Conservation (phyloP, 345 rosid genomes). For the Mangifera indica region DNA sequence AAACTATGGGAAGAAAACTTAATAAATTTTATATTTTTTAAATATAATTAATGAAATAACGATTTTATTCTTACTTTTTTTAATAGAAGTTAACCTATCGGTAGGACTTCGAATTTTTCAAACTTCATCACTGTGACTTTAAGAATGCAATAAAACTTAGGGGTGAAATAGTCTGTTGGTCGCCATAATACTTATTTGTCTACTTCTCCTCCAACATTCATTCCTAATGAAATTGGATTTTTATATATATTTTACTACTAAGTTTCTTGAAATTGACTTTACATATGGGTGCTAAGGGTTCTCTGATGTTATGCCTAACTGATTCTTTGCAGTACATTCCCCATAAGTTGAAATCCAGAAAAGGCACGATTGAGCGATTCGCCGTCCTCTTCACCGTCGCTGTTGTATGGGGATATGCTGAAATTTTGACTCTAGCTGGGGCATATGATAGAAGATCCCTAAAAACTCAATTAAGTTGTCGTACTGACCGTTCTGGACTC, state of each 20-base stretch:
- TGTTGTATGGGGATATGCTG: slow-evolving; percentile 72
- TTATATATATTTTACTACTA: too few relatives aligned
- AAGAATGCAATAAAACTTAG: too few relatives aligned
- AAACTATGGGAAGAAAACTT: too few relatives aligned
- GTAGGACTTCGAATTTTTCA: too few relatives aligned
- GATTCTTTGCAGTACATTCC: slow-evolving; percentile 61
- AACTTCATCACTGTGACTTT: too few relatives aligned
- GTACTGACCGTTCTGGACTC: slow-evolving; percentile 86
- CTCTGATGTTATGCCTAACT: slow-evolving; percentile 4
- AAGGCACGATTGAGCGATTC: slow-evolving; percentile 43
- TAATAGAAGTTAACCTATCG: too few relatives aligned
- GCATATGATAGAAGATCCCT: slow-evolving; percentile 58
- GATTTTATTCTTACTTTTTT: too few relatives aligned
- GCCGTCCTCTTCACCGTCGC: slow-evolving; percentile 61
- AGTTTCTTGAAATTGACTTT: not conserved
- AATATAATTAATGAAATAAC: too few relatives aligned
- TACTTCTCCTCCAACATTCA: not conserved
- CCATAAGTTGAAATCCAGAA: slow-evolving; percentile 43
- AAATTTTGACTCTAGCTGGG: slow-evolving; percentile 74
- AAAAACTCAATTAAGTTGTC: slow-evolving; percentile 72
- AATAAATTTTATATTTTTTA: too few relatives aligned
- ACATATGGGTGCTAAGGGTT: slow-evolving; percentile 1
- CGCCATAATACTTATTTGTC: too few relatives aligned
- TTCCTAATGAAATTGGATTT: not conserved
- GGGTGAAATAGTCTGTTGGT: too few relatives aligned